Evolutionary conservation across 1,139 yeast species (phyloP), one percentile per base, ranked within the genome.

Genomic region (Wickerhamiella infanticola): DNA sequence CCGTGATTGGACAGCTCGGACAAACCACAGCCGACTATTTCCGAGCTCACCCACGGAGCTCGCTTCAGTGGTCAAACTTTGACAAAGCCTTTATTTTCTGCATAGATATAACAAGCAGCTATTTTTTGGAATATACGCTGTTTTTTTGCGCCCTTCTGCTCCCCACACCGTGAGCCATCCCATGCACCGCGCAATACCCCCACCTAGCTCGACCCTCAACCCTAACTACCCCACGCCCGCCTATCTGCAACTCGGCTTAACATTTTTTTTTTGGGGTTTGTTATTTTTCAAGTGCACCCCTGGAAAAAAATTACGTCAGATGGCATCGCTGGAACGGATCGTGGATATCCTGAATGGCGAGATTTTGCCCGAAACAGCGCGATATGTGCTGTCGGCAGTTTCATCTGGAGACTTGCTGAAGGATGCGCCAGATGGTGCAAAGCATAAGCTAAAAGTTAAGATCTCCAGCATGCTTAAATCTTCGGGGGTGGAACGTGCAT

Each of bases 391-490:
- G 1, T 23, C 13, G 8, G 25, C 33, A 4, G 26, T 38, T n/a
- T 9, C 25, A 4, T 11, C 24, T 4, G 25, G 29, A 4, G 40
- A 38, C 8, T 23, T 26, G 18, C 25, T 38, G 13, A 29, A 38
- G 11, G 11, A 13, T 3, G 40, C 40, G 9, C 40, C 40, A 11
- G 40, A 38, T 9, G 40, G 33, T 6, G 9, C 47, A 3, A 52
- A 52, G 23, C 66, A 63, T 54, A 63, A 61, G 50, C 56, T 64
- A 47, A 56, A 61, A 31, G 60, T 59, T 25, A 51, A 63, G 26
- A 51, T 66, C 11, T 63, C 68, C n/a, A 59, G 65, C 3, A 53
- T 64, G n/a, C 49, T 66, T 41, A 63, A 63, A 48, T 53, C 64
- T 31, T 56, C 59, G 38, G 53, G 55, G 6, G 50, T 61, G 2